Base-by-base conservation (phyloP, 2,329 filamentous ascomycete genomes). In the Calonectria crousiana region DNA sequence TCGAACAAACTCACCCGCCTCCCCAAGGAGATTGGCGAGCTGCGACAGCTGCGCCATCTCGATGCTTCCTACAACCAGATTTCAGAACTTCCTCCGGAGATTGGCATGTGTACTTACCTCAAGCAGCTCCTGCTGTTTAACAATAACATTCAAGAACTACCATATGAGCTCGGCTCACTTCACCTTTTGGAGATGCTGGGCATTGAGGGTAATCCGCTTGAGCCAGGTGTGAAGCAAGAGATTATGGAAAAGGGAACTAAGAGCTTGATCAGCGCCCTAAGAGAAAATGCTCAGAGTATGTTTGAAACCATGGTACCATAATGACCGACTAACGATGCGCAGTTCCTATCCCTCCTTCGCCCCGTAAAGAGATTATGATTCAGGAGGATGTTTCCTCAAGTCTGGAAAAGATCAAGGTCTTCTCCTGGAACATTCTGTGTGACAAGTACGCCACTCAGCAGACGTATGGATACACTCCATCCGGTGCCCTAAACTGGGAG, bases 391-490 rank as follows among this genome's bases (percentile, higher is more conserved):
- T 89, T 70, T 89, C 87, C 84, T 80, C 89, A 1, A 88, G 82
- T 69, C 84, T 91, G 75, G 92, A 98, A 81, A 93, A 92, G 68
- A 92, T 98, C 83, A 95, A 94, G 72, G 93, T 98, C 11, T 89
- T 98, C 75, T 97, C 95, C 28, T 98, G 97, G 92, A 99, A 99
- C 84, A 98, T 96, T 60, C 90, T 99, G 14, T 98, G 96, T 85
- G 95, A 98, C 85, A 95, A 95, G 81, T 98, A 97, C 80, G 96
- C 96, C 6, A 98, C 96, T 0, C 89, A 92, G 69, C 90, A 92
- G 69, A 92, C 95, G 75, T 98, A 98, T 83, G 96, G 96, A 53
- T 98, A 98, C 84, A 96, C 95, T 0, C 95, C 97, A 3, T 93
- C 93, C 20, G 91, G 90, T 70, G 95, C 95, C 11, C 88, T 99